Conservation (phyloP, 306 rosid genomes). For the Citrullus mucosospermus region DNA sequence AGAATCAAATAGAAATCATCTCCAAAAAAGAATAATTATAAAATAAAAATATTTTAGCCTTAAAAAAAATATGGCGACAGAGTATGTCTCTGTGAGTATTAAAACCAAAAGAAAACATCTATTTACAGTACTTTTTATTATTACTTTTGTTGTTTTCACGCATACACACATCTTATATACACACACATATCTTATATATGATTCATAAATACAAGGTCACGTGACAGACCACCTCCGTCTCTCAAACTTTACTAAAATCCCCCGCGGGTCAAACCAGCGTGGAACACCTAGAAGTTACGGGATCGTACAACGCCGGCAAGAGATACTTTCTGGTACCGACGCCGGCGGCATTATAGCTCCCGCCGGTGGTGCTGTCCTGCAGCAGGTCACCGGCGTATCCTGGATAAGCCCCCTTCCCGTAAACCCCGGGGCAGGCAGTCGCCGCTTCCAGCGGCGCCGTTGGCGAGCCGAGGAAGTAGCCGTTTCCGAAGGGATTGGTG, state of each 20-base stretch:
- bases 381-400: conserved; percentile 21
- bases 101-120: no score
- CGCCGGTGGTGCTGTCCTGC: conserved; percentile 8
- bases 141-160: neutral
- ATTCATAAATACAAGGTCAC: neutral
- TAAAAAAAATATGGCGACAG: no score
- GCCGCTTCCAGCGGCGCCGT: conserved; percentile 18
- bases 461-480: conserved; percentile 11
- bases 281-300: conserved; percentile 12
- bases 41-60: no score
- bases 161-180: no score
- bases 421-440: conserved; percentile 22
- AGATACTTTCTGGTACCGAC: conserved; percentile 16
- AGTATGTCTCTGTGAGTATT: no score
- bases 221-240: neutral
- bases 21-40: no score
- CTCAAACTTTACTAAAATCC: neutral
- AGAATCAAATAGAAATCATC: no score
- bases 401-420: conserved; percentile 24
- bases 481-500: conserved; percentile 24
- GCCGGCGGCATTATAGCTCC: conserved; percentile 27
- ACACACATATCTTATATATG: neutral
- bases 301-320: conserved; percentile 25
- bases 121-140: neutral
- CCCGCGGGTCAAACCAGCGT: conserved; percentile 4